These are phyloP conservation scores for Penicillium capsulatum DNA, from an alignment of 2,329 filamentous ascomycete species.

Conservation along the genomic window DNA sequence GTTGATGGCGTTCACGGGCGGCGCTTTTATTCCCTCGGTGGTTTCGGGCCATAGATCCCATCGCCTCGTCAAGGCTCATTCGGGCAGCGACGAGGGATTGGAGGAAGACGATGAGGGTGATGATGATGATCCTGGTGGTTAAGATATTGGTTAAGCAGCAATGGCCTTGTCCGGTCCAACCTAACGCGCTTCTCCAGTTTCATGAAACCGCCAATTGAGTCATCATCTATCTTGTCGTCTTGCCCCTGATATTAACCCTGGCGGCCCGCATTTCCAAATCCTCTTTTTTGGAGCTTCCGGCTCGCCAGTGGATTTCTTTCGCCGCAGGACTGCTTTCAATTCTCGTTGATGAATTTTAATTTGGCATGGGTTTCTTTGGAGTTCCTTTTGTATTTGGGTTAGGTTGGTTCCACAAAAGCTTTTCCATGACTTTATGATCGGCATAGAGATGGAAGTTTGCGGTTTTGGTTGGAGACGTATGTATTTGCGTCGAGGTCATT, in stretches of 20 bases:
- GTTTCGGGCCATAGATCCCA: slow-evolving; percentile 29
- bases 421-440: slow-evolving; percentile 19
- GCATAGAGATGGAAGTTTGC: slow-evolving; percentile 16
- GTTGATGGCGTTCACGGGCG: slow-evolving; percentile 42
- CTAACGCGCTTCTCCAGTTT: neutral
- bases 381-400: slow-evolving; percentile 11
- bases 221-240: slow-evolving; percentile 1
- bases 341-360: slow-evolving; percentile 1
- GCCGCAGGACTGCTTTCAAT: no score
- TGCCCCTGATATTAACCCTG: no score
- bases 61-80: slow-evolving; percentile 30
- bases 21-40: slow-evolving; percentile 38
- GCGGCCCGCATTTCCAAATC: no score
- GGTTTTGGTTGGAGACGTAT: neutral
- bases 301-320: neutral
- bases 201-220: neutral
- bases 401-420: slow-evolving; percentile 18
- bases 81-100: slow-evolving; percentile 52
- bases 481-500: slow-evolving; percentile 5
- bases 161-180: neutral
- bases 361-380: slow-evolving; percentile 14
- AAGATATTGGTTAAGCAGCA: slow-evolving; percentile 11
- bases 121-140: slow-evolving; percentile 58
- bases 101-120: slow-evolving; percentile 57
- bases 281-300: neutral